Percentiles rank a stretch among this genome's conserved stretches.
These are phyloP conservation scores for Globisporangium cederbergense DNA, from an alignment of 352 stramenopile species.

Conservation along the genomic window DNA sequence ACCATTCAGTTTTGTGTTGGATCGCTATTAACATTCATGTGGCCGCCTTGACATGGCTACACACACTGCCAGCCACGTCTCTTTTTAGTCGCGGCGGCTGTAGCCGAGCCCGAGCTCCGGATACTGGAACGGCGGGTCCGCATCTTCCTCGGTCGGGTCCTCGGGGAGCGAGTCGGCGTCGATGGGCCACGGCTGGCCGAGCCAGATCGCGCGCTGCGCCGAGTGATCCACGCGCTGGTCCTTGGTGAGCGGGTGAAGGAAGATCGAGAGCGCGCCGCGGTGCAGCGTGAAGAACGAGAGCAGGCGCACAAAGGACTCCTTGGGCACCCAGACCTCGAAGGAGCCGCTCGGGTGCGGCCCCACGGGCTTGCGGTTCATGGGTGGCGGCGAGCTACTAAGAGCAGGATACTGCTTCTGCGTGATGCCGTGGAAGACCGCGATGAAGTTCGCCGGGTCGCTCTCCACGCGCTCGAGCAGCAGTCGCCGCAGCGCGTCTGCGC, in stretches of 20 bases:
- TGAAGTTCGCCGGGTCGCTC: constrained; percentile 39
- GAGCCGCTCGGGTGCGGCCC: constrained; percentile 59
- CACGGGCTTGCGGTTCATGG: constrained; percentile 55
- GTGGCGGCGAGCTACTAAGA: constrained; percentile 24
- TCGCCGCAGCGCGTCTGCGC: constrained; percentile 41
- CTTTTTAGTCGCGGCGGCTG: constrained; percentile 17
- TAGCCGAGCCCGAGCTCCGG: constrained; percentile 58
- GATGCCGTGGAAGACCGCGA: constrained; percentile 58
- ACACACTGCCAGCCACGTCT: background rate
- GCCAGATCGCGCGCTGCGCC: constrained; percentile 43
- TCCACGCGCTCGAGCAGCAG: constrained; percentile 43
- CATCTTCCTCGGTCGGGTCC: constrained; percentile 19
- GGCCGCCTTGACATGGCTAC: background rate
- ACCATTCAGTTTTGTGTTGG: background rate
- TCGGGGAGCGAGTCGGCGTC: constrained; percentile 34
- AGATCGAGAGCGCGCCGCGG: constrained; percentile 49
- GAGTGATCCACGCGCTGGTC: constrained; percentile 57
- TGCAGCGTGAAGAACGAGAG: constrained; percentile 69
- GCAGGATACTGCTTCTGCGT: constrained; percentile 31
- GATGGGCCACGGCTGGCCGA: constrained; percentile 39
- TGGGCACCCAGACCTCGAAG: constrained; percentile 69
- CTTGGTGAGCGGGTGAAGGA: constrained; percentile 64
- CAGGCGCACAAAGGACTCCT: constrained; percentile 51
- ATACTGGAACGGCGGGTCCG: constrained; percentile 41
- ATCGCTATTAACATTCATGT: background rate